Evolutionary conservation across 345 rosid genomes (phyloP).

Genomic region (Sonneratia alba): DNA sequence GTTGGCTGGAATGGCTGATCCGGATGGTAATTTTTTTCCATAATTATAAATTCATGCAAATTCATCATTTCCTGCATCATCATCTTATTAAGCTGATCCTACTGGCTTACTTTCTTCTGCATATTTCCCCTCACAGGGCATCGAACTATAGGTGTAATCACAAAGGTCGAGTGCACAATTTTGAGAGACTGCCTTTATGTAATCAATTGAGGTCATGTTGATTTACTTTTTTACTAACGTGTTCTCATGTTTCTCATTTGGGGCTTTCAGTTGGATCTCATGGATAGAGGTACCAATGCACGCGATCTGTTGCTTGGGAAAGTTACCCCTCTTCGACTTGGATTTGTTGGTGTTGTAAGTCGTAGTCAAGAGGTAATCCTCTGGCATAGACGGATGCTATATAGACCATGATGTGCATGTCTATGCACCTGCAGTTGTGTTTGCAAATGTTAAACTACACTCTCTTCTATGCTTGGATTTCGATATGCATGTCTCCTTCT

Average conservation of each 20-base stretch:
- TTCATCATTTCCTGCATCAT: neutral
- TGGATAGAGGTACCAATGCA: constrained; percentile 99
- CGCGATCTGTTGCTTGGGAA: constrained; percentile 83
- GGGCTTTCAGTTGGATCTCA: constrained; percentile 72
- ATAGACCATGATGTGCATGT: neutral
- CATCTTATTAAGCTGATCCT: neutral
- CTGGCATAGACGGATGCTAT: neutral
- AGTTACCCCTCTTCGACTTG: constrained; percentile 83
- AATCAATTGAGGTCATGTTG: neutral
- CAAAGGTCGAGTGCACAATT: constrained; percentile 47
- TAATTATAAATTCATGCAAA: neutral
- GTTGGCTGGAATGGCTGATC: constrained; percentile 88
- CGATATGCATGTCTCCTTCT: neutral
- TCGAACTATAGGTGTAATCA: constrained; percentile 82
- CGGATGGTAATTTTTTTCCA: constrained; percentile 47
- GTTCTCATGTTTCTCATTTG: constrained; percentile 5
- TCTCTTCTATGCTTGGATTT: neutral
- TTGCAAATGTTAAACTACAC: neutral
- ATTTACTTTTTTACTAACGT: neutral
- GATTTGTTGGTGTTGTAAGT: constrained; percentile 92
- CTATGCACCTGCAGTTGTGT: neutral
- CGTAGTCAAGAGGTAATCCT: constrained; percentile 83
- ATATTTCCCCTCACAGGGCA: constrained; percentile 37
- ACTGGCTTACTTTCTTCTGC: constrained; percentile 6
- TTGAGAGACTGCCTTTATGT: neutral